phyloP scores from a whole-genome alignment of 345 rosid species.

The Combretum micranthum region DNA sequence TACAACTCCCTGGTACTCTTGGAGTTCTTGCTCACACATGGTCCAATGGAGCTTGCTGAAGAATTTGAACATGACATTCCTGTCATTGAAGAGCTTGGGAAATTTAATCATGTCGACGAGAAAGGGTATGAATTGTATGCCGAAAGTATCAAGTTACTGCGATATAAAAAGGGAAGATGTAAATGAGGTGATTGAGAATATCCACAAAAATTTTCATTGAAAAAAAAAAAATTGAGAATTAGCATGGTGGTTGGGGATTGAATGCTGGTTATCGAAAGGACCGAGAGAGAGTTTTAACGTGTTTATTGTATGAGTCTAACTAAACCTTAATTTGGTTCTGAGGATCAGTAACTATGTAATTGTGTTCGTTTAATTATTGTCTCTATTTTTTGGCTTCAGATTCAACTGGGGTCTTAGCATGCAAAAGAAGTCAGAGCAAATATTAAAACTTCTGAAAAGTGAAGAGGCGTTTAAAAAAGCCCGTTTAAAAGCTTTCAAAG shows the following conservation, averaged over 20 bases:
- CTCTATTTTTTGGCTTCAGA: slow-evolving; percentile 10
- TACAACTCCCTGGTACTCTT: slow-evolving; percentile 53
- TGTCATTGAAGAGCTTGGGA: slow-evolving; percentile 37
- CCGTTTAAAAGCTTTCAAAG: slow-evolving; percentile 34
- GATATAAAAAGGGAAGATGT: background rate
- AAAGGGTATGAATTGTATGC: slow-evolving; percentile 20
- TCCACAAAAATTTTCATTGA: background rate
- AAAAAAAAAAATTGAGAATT: too few species aligned
- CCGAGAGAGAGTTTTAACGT: too few species aligned
- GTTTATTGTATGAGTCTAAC: background rate
- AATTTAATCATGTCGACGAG: slow-evolving; percentile 35
- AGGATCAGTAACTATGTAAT: background rate
- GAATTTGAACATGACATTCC: slow-evolving; percentile 39
- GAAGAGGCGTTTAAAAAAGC: slow-evolving; percentile 29
- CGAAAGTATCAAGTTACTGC: background rate
- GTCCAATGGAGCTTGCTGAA: slow-evolving; percentile 39
- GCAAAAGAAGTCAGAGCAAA: slow-evolving; percentile 30
- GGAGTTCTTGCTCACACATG: slow-evolving; percentile 51
- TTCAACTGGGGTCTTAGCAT: slow-evolving; percentile 46
- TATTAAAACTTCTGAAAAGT: slow-evolving; percentile 25
- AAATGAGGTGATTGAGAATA: background rate
- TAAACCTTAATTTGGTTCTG: background rate
- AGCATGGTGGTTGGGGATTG: too few species aligned
- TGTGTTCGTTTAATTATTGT: background rate
- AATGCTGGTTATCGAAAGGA: too few species aligned